A percentile compares a stretch with the other conserved stretches of the same genome.
Evolutionary conservation across 805 yeast species (phyloP).

Genomic region (Isabelozyma rhagii): DNA sequence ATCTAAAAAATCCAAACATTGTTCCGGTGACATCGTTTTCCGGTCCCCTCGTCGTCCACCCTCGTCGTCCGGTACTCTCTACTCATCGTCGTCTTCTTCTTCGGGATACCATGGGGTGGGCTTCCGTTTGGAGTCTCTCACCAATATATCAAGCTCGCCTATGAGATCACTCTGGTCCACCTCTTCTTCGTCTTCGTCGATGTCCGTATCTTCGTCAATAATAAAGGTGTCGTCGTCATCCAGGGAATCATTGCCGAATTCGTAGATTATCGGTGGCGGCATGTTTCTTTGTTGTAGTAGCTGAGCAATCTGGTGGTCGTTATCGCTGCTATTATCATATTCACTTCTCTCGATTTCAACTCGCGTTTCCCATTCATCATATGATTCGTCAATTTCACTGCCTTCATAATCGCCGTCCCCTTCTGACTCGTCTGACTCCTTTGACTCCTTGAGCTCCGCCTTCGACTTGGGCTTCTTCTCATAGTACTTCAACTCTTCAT

Average conservation of each 20-base stretch:
- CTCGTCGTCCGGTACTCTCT: no score
- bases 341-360: background rate
- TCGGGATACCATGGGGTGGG: background rate
- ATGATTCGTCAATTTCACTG: conserved; percentile 2
- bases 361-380: conserved; percentile 1
- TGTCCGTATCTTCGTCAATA: conserved; percentile 4
- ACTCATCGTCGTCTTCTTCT: background rate
- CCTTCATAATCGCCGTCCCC: background rate
- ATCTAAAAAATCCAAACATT: background rate
- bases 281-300: background rate
- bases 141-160: background rate
- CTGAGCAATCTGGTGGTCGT: background rate
- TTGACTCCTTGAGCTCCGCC: background rate
- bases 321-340: background rate
- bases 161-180: background rate
- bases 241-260: conserved; percentile 1
- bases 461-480: conserved; percentile 1
- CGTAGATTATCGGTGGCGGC: background rate
- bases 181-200: conserved; percentile 6
- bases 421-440: background rate
- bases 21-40: background rate
- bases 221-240: conserved; percentile 1
- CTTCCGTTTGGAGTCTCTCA: background rate
- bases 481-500: conserved; percentile 24
- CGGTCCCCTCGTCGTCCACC: no score